These are phyloP conservation scores for Fraxinus greggii DNA, from an alignment of 305 asterid genomes.

Conservation along the genomic window DNA sequence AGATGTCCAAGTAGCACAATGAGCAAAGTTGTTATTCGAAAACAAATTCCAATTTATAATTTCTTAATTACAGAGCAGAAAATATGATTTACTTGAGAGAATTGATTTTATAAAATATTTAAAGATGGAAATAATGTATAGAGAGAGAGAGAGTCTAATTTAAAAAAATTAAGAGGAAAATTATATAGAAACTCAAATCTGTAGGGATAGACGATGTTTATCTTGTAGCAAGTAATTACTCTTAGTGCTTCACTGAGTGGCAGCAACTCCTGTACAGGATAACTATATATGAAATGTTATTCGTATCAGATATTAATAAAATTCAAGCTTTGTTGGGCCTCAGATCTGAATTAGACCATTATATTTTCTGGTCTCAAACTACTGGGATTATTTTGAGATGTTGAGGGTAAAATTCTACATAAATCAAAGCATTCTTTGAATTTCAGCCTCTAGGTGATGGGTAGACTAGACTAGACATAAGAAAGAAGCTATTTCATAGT, in stretches of 20 bases:
- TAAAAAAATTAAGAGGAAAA: not conserved
- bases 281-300: not conserved
- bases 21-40: not conserved
- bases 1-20: not conserved
- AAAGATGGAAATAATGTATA: not conserved
- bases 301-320: not conserved
- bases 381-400: not conserved
- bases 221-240: not conserved
- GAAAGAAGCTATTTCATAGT: constrained; percentile 1
- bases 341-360: not conserved
- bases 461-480: not conserved
- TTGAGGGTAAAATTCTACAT: not conserved
- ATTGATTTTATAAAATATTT: not conserved
- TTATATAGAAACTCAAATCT: constrained; percentile 1
- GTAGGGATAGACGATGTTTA: not conserved
- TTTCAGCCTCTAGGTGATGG: not conserved
- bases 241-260: not conserved
- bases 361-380: not conserved
- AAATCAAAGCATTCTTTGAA: not conserved
- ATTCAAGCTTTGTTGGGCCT: not conserved
- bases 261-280: not conserved
- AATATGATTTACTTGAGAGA: not conserved
- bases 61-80: not conserved
- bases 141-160: not conserved
- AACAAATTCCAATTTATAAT: not conserved